A percentile compares a stretch with the other conserved stretches of the same genome.
phyloP scores from a whole-genome alignment of 257 asterid genomes.

The Solanum acaule region DNA sequence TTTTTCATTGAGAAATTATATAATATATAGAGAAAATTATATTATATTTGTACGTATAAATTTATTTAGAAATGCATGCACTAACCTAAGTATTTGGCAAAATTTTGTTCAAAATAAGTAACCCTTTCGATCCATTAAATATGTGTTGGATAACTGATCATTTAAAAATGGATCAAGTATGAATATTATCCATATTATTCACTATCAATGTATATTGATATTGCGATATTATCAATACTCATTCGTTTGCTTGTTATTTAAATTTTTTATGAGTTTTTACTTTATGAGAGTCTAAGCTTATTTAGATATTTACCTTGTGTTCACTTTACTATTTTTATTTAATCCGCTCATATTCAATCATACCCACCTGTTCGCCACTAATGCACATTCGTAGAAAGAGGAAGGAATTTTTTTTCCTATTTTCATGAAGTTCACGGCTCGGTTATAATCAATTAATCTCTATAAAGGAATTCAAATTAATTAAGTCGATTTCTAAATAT shows the following conservation, averaged over 20 bases:
- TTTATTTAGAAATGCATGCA: not conserved
- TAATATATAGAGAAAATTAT: not conserved
- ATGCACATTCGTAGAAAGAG: not conserved
- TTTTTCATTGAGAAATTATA: not conserved
- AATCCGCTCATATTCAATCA: too few relatives aligned
- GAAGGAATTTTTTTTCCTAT: not conserved
- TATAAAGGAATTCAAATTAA: not conserved
- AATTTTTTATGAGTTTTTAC: not conserved
- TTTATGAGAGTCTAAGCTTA: fast-evolving
- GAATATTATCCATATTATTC: not conserved
- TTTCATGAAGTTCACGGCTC: not conserved
- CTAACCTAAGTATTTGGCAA: not conserved
- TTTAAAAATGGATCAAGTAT: not conserved
- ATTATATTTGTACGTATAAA: not conserved
- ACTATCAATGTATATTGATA: too few relatives aligned
- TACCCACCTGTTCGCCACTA: fast-evolving
- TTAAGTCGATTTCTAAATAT: not conserved
- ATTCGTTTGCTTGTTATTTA: not conserved
- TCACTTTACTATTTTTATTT: too few relatives aligned
- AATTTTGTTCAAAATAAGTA: not conserved
- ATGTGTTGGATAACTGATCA: not conserved
- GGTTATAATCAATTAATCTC: not conserved
- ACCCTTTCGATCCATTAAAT: not conserved
- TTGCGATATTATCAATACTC: not conserved
- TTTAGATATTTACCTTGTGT: too few relatives aligned